Base-by-base conservation (phyloP, 2,329 filamentous ascomycete genomes). In the Lomentospora prolificans region DNA sequence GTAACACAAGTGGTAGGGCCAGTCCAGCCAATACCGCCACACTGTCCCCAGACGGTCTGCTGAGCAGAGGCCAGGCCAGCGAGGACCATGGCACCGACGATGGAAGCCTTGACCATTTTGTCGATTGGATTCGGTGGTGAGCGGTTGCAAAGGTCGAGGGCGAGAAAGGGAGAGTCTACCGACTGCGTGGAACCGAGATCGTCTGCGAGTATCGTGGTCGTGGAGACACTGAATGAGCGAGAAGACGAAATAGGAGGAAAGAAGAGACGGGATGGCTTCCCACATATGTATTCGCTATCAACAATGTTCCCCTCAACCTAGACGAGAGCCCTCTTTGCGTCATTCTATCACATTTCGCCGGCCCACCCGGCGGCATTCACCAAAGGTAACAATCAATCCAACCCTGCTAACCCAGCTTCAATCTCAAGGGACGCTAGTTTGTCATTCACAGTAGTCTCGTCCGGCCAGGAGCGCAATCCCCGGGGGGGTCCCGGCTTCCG, bases 11-110 rank as follows among this genome's bases (percentile, higher is more conserved):
- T 56, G 12, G 62, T 64, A 27, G 62, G 51, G 17, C 65, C 65
- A n/a, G 57, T 63, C 48, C 53, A 65, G 51, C 58, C 58, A 3
- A 44, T 55, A 10, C 64, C 65, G 36, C 64, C 64, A 41, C 65
- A 67, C 57, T 66, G 65, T 14, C 59, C 56, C 55, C 58, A 63
- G 17, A 59, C 52, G n/a, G 25, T 48, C 24, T 51, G 51, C 14
- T 57, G 30, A 12, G 46, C 60, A 33, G 36, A 50, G 2, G 28
- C 50, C 3, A 51, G 28, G 50, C 50, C 51, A 12, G 50, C 28
- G 27, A 51, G 50, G 27, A n/a, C 27, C 50, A 51, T 22, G 50
- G 25, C 10, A n/a, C 50, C 27, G 24, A 31, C 25, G 17, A 36
- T 9, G 24, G 50, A 31, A 25, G 28, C 9, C 50, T 51, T 51